Conservation (phyloP, 805 yeast genomes). For the Pichia insulana region DNA sequence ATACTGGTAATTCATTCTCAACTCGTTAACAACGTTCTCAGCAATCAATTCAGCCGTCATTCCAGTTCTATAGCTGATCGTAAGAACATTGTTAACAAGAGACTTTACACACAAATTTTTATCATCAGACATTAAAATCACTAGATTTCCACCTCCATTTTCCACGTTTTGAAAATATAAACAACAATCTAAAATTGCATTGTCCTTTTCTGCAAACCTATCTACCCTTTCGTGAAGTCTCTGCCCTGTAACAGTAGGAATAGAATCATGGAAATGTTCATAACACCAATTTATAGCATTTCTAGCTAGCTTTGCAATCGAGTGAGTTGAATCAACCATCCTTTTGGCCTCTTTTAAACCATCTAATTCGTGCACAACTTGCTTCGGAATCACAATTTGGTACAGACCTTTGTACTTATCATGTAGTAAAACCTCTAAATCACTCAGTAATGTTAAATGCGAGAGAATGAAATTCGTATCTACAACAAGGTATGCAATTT, state of each 20-base stretch:
- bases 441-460: slow-evolving; percentile 52
- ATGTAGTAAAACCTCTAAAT: slow-evolving; percentile 33
- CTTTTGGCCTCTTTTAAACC: slow-evolving; percentile 50
- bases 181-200: slow-evolving; percentile 81
- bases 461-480: slow-evolving; percentile 81
- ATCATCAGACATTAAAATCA: slow-evolving; percentile 71
- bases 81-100: slow-evolving; percentile 51
- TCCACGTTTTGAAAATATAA: slow-evolving; percentile 40
- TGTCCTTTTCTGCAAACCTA: slow-evolving; percentile 48
- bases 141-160: slow-evolving; percentile 29
- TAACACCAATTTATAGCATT: slow-evolving; percentile 77
- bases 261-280: slow-evolving; percentile 41
- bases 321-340: slow-evolving; percentile 4
- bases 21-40: slow-evolving; percentile 31
- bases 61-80: slow-evolving; percentile 44
- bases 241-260: slow-evolving; percentile 56
- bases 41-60: slow-evolving; percentile 41
- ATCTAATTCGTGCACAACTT: slow-evolving; percentile 73
- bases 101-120: slow-evolving; percentile 78
- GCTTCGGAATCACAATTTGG: slow-evolving; percentile 55
- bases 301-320: slow-evolving; percentile 40
- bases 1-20: background rate
- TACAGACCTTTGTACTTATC: slow-evolving; percentile 33
- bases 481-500: slow-evolving; percentile 37
- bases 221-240: slow-evolving; percentile 45